Base-by-base conservation (phyloP, 176 grass and related monocot species). In the Avena eriantha region DNA sequence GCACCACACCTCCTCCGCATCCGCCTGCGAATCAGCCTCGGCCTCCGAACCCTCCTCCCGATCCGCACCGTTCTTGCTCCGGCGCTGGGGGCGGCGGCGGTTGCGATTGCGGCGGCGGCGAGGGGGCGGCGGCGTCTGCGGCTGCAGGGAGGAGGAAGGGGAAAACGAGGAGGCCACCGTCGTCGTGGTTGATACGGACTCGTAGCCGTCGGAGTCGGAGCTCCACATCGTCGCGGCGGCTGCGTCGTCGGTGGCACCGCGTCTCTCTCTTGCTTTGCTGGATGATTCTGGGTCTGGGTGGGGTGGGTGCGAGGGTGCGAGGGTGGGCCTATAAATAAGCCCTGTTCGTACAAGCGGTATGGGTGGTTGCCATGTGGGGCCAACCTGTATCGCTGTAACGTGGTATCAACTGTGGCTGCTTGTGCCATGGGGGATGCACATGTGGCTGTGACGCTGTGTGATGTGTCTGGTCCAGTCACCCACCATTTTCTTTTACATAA, bases 141-240 rank as follows among this genome's bases (percentile, higher is more conserved):
- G 43, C 17, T 29, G 54, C 34, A 64, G 21, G 15, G 43, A 51
- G 21, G 51, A 56, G 4, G 55, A 5, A 15, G 73, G 53, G 15
- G 59, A 54, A 2, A 43, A 0, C 3, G 23, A 83, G 29, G 66
- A 75, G 5, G 22, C 35, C 78, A 45, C 14, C n/a, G 55, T 10
- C 15, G 69, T 68, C 10, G 77, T 24, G 10, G 49, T n/a, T 0
- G 76, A 68, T 0, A 12, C 19, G 49, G 24, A 54, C 19, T 84
- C 76, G 68, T 87, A 85, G 49, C 49, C 67, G 76, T 91, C 76
- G 76, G 89, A 69, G 24, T 76, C 89, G 24, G 80, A 84, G 85
- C 69, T 91, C 81, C 76, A 91, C 85, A 75, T 76, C 75, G 22
- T 87, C 5, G 34, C 58, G 60, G 45, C 33, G 22, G 19, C 45